phyloP scores from a whole-genome alignment of 75 land plant species.

The Isoetes taiwanensis region DNA sequence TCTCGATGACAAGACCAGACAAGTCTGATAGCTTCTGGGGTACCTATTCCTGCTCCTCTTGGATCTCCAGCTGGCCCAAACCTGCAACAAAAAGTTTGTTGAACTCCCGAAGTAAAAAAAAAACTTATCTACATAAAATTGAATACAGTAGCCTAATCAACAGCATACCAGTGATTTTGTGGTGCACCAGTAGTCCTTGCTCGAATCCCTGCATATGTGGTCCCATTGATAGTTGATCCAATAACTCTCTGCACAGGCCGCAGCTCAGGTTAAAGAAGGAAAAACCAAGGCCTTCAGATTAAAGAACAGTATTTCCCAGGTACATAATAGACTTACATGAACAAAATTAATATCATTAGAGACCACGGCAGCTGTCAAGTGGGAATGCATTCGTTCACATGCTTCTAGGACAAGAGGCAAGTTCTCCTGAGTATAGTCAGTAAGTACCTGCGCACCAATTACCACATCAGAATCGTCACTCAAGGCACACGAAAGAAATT shows the following conservation, averaged over 20 bases:
- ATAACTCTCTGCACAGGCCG: constrained; percentile 56
- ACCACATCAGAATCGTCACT: neutral
- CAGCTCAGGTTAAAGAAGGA: neutral
- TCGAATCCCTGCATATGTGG: constrained; percentile 89
- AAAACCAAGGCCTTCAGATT: neutral
- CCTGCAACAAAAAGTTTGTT: constrained; percentile 30
- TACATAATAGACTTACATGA: constrained; percentile 35
- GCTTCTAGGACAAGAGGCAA: constrained; percentile 65
- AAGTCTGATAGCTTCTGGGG: constrained; percentile 95
- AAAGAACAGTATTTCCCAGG: no score
- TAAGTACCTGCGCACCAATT: constrained; percentile 44
- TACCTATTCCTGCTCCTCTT: constrained; percentile 94
- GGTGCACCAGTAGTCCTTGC: constrained; percentile 99
- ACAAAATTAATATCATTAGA: constrained; percentile 74
- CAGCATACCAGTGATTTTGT: constrained; percentile 83
- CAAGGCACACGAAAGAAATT: no score
- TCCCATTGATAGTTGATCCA: constrained; percentile 81
- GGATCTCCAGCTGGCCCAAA: constrained; percentile 99
- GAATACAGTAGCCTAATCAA: neutral
- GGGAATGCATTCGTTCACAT: constrained; percentile 92
- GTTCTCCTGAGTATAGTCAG: constrained; percentile 58
- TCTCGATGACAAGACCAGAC: constrained; percentile 99
- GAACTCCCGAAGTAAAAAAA: neutral
- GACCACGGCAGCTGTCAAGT: constrained; percentile 98
- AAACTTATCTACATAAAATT: neutral